Evolutionary conservation across 2,329 filamentous ascomycete species (phyloP), one percentile per base, ranked within the genome.

Genomic region (Thielaviopsis euricoi): DNA sequence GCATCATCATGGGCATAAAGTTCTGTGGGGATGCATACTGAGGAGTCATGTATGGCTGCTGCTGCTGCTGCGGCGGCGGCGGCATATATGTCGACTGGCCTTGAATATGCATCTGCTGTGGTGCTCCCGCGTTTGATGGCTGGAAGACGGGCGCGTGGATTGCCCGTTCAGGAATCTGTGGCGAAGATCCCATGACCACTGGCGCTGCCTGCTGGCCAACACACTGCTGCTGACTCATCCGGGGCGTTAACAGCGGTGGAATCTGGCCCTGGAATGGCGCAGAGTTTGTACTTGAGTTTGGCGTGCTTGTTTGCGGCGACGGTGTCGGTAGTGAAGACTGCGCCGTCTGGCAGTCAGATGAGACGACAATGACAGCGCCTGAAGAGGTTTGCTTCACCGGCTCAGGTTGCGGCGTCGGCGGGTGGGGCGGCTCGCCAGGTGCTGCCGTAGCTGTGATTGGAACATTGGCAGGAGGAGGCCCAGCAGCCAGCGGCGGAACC

Each of bases 71-170:
- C 69, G 10, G 82, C 76, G 9, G 78, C 76, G 46, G 71, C 69
- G 17, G 69, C 62, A 22, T 67, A 9, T 33, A 22, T 25, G 55
- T 12, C 13, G 37, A 17, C 37, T 43, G 37, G 15, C 3, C 10
- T 62, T 6, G 73, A 73, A 17, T 80, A 77, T 29, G 81, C 75
- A 65, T 81, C 87, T 53, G 78, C 69, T 9, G 82, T 76, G 9
- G 78, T 76, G 46, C 71, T 69, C 17, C 71, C 71, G 26, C 69
- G 62, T 21, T 67, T 6, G 21, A n/a, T 15, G 55, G 87, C 64
- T 95, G 90, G 74, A 95, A 97, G 0, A 89, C 84, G 57, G 86
- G 85, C 26, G 89, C 91, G 65, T 96, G 89, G 55, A 95, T 89
- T 9, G 89, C 88, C 58, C 90, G 83, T 70, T 96, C 91, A 1